Evolutionary conservation across 192 early-diverging fungal species (phyloP), one percentile per base, ranked within the genome.

Genomic region (Paraglomus brasilianum): DNA sequence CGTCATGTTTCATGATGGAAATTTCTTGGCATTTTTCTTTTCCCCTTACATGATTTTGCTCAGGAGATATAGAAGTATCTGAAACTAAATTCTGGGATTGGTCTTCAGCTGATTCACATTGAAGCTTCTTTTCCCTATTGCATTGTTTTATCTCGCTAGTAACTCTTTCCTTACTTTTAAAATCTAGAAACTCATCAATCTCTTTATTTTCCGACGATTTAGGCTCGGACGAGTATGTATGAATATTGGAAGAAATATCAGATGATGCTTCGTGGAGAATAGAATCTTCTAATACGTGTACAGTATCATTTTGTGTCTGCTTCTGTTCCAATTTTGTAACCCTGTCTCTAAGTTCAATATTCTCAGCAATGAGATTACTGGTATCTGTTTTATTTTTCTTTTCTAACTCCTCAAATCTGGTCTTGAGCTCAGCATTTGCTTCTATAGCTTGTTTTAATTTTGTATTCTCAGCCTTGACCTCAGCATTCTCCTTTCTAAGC

Each of bases 181-280:
- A 5, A 59, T 59, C 57, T 8, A 59, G 0, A 0, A 59, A 59
- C 0, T 40, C 24, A 7, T 59, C 57, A 1, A 40, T 14, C 39
- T 0, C 9, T 0, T 59, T 59, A 40, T 59, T 30, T 40, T 59
- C 57, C 8, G 14, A 10, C 0, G 57, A 59, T 40, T 22, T 40
- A 30, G 57, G 30, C n/a, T n/a, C n/a, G n/a, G n/a, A n/a, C n/a
- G n/a, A n/a, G n/a, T n/a, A n/a, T n/a, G n/a, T n/a, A n/a, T n/a
- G n/a, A n/a, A n/a, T 44, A 61, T 61, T 61, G 41, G 41, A 61
- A 61, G 58, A 1, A 15, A n/a, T 44, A 61, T 61, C 58, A 61
- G 58, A 43, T 61, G 58, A 61, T 61, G n/a, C 22, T n/a, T n/a
- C n/a, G n/a, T n/a, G n/a, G n/a, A n/a, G n/a, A n/a, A n/a, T n/a